Evolutionary conservation across 2,329 filamentous ascomycete genomes (phyloP), one percentile per base, ranked within the genome.

Genomic region (Colletotrichum spaethianum): DNA sequence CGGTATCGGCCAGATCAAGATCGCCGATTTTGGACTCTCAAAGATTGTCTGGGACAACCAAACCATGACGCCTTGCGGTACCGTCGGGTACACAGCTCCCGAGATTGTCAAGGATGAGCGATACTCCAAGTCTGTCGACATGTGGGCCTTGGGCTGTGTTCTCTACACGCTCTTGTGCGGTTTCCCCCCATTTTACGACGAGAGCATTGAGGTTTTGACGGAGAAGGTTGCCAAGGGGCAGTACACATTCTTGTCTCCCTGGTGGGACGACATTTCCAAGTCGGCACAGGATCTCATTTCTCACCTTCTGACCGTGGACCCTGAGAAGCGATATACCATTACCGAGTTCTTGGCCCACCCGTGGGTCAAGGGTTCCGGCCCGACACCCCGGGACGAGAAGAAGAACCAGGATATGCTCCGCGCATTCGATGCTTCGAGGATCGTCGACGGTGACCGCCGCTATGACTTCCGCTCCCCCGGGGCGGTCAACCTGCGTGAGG

Each of bases 101-200:
- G 96, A 99, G 80, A 99, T 99, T 74, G 96, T 99, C 81, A 98
- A 98, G 84, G 96, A 99, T 83, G 96, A 99, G 84, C 91, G 95
- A 28, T 99, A 99, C 83, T 98, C 96, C 46, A 99, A 98, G 87
- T 97, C 94, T 63, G 96, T 99, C 56, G 96, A 99, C 79, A 99
- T 99, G 96, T 99, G 96, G 96, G 96, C 96, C 4, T 84, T 99
- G 40, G 96, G 96, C 18, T 99, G 96, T 80, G 96, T 99, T 14
- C 87, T 99, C 6, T 99, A 99, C 85, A 99, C 96, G 0, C 86
- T 99, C 1, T 92, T 99, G 20, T 99, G 96, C 78, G 96, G 96
- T 18, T 99, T 99, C 85, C 96, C 96, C 12, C 96, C 96, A 3
- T 99, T 99, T 83, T 98, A 99, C 82, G 96, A 99, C 77, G 96